A percentile compares a stretch with the other conserved stretches of the same genome.
phyloP scores from a whole-genome alignment of 768 basidiomycete species.

The Aureoboletus auriporus region DNA sequence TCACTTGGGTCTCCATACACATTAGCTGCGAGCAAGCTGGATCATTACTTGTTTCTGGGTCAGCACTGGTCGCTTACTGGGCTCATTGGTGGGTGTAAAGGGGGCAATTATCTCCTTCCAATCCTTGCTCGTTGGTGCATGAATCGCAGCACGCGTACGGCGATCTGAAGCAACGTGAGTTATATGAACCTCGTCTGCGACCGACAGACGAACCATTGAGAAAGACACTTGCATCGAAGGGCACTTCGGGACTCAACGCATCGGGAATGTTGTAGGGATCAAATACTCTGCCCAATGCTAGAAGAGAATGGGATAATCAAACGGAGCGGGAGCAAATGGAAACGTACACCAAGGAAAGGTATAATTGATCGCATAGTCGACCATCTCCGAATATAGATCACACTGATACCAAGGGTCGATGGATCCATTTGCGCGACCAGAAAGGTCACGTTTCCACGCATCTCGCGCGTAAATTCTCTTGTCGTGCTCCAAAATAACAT shows the following conservation, averaged over 20 bases:
- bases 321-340: background rate
- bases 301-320: background rate
- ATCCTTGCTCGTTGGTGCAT: slow-evolving; percentile 62
- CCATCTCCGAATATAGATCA: slow-evolving; percentile 53
- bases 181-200: slow-evolving; percentile 47
- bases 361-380: slow-evolving; percentile 70
- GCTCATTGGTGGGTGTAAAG: slow-evolving; percentile 9
- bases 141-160: slow-evolving; percentile 51
- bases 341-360: slow-evolving; percentile 56
- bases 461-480: slow-evolving; percentile 20
- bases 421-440: slow-evolving; percentile 49
- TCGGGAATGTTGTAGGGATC: slow-evolving; percentile 4
- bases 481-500: slow-evolving; percentile 12
- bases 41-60: background rate
- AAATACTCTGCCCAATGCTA: slow-evolving; percentile 6
- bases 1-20: slow-evolving; percentile 29
- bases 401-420: slow-evolving; percentile 63
- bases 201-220: slow-evolving; percentile 44
- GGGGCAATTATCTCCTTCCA: slow-evolving; percentile 31
- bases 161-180: slow-evolving; percentile 35
- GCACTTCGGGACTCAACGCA: slow-evolving; percentile 39
- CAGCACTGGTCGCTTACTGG: slow-evolving; percentile 9
- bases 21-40: slow-evolving; percentile 5
- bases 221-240: slow-evolving; percentile 48
- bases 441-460: slow-evolving; percentile 44